Evolutionary conservation across 306 rosid species (phyloP).

Genomic region (Senna tora): DNA sequence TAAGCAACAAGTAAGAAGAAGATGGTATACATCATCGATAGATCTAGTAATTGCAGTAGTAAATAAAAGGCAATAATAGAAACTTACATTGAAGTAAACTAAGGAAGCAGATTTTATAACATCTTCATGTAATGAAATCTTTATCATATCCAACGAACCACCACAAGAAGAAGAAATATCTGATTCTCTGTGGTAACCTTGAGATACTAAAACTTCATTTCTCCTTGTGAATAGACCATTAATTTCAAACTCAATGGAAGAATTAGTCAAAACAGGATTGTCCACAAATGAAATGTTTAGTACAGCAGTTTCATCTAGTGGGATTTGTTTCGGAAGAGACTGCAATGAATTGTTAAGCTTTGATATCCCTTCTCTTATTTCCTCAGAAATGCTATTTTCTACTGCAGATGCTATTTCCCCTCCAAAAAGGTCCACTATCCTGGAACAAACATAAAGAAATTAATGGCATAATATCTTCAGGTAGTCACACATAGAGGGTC

Average conservation of each 20-base stretch:
- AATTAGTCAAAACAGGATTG: conserved; percentile 61
- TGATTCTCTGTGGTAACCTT: conserved; percentile 37
- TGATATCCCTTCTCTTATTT: conserved; percentile 63
- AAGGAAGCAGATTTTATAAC: conserved; percentile 69
- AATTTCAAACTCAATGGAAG: conserved; percentile 64
- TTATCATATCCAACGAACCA: conserved; percentile 67
- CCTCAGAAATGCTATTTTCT: conserved; percentile 66
- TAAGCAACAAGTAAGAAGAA: conserved; percentile 16
- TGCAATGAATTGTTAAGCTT: conserved; percentile 59
- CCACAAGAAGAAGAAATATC: conserved; percentile 47
- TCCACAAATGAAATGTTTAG: conserved; percentile 71
- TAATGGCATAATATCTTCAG: conserved; percentile 27
- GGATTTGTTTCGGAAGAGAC: conserved; percentile 65
- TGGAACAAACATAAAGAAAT: conserved; percentile 43
- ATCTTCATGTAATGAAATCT: conserved; percentile 72
- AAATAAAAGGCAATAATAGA: conserved; percentile 10
- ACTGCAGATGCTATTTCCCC: conserved; percentile 64
- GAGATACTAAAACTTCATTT: conserved; percentile 39
- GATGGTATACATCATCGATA: conserved; percentile 2
- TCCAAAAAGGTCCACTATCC: conserved; percentile 67
- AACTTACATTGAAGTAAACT: conserved; percentile 69
- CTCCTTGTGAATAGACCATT: conserved; percentile 61
- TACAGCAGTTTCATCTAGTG: conserved; percentile 51
- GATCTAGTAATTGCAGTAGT: conserved; percentile 15
- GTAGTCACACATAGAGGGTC: neutral